Conservation (phyloP, 2,329 filamentous ascomycete genomes). For the Cephalotrichum gorgonifer region DNA sequence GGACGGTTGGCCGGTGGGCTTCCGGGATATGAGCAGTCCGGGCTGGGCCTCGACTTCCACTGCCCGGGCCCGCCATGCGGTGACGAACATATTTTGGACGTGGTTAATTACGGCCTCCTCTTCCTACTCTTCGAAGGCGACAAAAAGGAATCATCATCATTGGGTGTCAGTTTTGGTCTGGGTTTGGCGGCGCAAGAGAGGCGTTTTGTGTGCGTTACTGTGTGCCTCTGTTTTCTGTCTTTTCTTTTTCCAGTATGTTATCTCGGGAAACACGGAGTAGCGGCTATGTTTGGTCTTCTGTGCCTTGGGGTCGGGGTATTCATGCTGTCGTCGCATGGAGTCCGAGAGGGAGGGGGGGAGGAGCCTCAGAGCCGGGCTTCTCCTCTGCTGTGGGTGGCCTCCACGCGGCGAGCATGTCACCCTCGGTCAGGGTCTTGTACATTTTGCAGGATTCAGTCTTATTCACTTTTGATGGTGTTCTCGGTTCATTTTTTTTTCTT, state of each 20-base stretch:
- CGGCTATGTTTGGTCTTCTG: neutral
- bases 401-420: too few relatives aligned
- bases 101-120: neutral
- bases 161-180: neutral
- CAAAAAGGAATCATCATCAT: neutral
- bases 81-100: neutral
- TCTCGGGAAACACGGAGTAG: neutral
- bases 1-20: neutral
- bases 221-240: neutral
- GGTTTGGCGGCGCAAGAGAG: neutral
- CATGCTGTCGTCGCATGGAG: neutral
- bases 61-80: neutral
- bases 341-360: too few relatives aligned
- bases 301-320: neutral
- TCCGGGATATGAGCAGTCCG: neutral
- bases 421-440: neutral
- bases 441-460: neutral
- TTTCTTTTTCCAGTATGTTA: neutral
- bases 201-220: neutral
- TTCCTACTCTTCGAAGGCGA: neutral
- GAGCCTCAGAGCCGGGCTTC: too few relatives aligned
- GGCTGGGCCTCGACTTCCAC: neutral
- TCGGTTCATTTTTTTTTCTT: neutral
- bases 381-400: too few relatives aligned
- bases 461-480: neutral